These are phyloP conservation scores for Cucurbitaria berberidis DNA, from an alignment of 2,329 filamentous ascomycete genomes.

Conservation along the genomic window DNA sequence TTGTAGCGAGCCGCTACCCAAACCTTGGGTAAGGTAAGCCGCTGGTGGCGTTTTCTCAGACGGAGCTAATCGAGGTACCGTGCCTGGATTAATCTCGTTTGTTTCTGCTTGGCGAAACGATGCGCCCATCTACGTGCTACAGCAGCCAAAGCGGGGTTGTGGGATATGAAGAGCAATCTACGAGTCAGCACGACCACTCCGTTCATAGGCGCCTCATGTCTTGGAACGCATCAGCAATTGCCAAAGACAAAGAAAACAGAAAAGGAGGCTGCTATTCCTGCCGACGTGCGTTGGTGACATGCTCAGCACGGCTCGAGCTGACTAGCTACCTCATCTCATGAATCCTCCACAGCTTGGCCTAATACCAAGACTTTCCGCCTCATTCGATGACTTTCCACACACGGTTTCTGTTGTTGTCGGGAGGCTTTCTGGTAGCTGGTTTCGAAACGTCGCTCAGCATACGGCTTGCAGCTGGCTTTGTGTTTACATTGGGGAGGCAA, in stretches of 20 bases:
- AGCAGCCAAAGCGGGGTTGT: constrained; percentile 12
- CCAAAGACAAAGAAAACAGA: too few relatives aligned
- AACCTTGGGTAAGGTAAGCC: constrained; percentile 22
- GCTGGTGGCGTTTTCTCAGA: constrained; percentile 39
- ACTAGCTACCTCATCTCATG: constrained; percentile 17
- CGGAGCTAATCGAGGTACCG: constrained; percentile 37
- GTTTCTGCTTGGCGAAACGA: constrained; percentile 4
- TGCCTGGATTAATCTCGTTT: constrained; percentile 34
- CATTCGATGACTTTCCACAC: constrained; percentile 13
- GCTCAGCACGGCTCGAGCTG: constrained; percentile 8
- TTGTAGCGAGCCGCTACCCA: constrained; percentile 27
- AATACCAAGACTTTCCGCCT: constrained; percentile 19
- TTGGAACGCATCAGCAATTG: constrained; percentile 7
- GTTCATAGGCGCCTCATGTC: constrained; percentile 6
- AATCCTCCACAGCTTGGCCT: constrained; percentile 16
- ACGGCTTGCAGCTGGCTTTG: neutral
- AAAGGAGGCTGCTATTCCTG: constrained; percentile 10
- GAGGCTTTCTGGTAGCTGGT: constrained; percentile 2
- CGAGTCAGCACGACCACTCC: constrained; percentile 1
- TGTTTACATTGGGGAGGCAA: neutral
- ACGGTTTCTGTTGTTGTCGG: constrained; percentile 1
- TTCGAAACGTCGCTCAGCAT: constrained; percentile 9
- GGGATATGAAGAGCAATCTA: constrained; percentile 10
- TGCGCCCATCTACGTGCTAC: constrained; percentile 13
- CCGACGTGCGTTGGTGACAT: neutral